phyloP scores from a whole-genome alignment of 805 yeast species.

The Lipomyces starkeyi region DNA sequence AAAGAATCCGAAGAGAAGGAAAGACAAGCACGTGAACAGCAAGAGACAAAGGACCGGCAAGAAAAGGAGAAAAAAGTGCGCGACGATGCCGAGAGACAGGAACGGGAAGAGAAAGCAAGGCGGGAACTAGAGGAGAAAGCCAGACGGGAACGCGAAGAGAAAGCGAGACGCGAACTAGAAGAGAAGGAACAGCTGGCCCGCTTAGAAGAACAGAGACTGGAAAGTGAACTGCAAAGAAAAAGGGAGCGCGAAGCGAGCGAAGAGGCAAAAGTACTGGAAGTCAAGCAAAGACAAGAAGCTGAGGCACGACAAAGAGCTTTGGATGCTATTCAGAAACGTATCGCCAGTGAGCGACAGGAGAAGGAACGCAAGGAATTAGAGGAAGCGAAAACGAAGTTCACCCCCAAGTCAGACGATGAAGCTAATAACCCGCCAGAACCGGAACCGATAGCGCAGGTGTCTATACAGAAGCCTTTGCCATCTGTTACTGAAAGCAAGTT shows the following conservation, averaged over 20 bases:
- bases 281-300: slow-evolving; percentile 24
- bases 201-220: slow-evolving; percentile 41
- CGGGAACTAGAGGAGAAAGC: slow-evolving; percentile 24
- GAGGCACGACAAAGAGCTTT: slow-evolving; percentile 9
- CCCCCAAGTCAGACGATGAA: background rate
- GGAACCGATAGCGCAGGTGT: slow-evolving; percentile 10
- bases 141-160: slow-evolving; percentile 24
- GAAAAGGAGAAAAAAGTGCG: slow-evolving; percentile 38
- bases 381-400: background rate
- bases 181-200: slow-evolving; percentile 39
- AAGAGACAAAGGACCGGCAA: slow-evolving; percentile 37
- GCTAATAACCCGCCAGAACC: slow-evolving; percentile 15
- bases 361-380: background rate
- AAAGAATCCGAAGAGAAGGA: background rate
- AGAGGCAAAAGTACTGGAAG: slow-evolving; percentile 36
- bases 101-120: slow-evolving; percentile 31
- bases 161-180: slow-evolving; percentile 40
- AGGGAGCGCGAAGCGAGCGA: slow-evolving; percentile 12
- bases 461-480: background rate
- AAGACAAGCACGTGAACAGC: slow-evolving; percentile 35
- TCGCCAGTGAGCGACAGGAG: background rate
- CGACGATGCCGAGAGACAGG: slow-evolving; percentile 28
- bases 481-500: background rate
- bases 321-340: slow-evolving; percentile 5
- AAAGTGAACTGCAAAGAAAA: slow-evolving; percentile 28